Percentiles rank a stretch among this genome's conserved stretches.
Conservation (phyloP, 2,329 filamentous ascomycete genomes). For the Phyllosticta ampelicida region DNA sequence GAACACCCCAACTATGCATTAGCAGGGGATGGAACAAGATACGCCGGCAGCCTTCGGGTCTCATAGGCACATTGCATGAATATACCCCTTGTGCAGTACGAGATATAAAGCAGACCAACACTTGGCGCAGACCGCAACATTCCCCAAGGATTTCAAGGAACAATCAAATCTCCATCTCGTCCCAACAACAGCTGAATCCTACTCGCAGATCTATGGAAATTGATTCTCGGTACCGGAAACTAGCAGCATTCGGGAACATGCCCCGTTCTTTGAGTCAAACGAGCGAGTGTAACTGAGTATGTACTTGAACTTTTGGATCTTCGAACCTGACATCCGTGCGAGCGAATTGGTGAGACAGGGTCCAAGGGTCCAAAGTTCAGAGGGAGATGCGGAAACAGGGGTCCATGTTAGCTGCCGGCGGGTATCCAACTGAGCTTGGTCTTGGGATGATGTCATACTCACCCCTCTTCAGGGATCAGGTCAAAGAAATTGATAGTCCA, state of each 20-base stretch:
- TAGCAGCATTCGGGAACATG: not conserved
- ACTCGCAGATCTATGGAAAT: not conserved
- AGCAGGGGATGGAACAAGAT: too few species aligned
- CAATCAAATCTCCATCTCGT: not conserved
- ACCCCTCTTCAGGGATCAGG: not conserved
- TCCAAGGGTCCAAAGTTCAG: not conserved
- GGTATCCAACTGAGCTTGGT: not conserved
- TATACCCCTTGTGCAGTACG: not conserved
- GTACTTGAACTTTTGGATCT: not conserved
- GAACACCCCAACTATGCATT: too few species aligned
- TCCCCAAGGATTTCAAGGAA: not conserved
- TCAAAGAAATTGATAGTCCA: not conserved
- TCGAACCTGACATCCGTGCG: not conserved
- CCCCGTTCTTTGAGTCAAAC: not conserved
- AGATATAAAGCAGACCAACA: not conserved
- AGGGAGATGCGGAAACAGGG: not conserved
- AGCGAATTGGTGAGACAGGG: not conserved
- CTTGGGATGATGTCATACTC: not conserved
- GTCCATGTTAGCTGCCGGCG: not conserved
- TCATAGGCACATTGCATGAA: not conserved
- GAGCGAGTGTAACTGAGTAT: not conserved
- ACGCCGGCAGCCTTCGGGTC: too few species aligned
- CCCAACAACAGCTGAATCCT: not conserved
- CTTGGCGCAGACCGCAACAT: not conserved
- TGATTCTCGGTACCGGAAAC: not conserved